phyloP scores from a whole-genome alignment of 306 rosid genomes.

The Quercus agrifolia region DNA sequence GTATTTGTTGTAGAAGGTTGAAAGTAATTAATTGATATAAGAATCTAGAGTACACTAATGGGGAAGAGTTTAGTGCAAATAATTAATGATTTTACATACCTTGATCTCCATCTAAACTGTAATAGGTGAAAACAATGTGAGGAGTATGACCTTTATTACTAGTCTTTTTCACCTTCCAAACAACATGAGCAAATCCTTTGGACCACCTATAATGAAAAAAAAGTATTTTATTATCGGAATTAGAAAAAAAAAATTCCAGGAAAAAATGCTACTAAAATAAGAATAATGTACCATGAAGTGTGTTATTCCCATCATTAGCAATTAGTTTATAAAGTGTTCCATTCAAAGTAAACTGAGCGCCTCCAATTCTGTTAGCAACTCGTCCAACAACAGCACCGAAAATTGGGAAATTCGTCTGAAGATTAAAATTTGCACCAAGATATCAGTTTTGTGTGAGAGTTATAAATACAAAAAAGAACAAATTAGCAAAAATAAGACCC shows the following conservation, averaged over 20 bases:
- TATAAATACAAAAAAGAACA: background rate
- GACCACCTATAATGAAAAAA: slow-evolving; percentile 43
- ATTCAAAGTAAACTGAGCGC: slow-evolving; percentile 65
- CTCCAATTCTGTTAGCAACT: slow-evolving; percentile 81
- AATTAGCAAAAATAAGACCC: background rate
- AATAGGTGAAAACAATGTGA: slow-evolving; percentile 57
- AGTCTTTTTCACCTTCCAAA: slow-evolving; percentile 61
- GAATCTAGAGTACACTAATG: background rate
- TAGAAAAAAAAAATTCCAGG: background rate
- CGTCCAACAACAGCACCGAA: slow-evolving; percentile 75
- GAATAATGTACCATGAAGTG: slow-evolving; percentile 64
- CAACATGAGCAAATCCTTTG: slow-evolving; percentile 74
- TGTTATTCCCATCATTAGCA: slow-evolving; percentile 69
- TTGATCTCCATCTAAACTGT: slow-evolving; percentile 76
- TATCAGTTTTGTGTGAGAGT: background rate
- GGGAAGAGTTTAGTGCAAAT: background rate
- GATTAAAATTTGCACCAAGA: background rate
- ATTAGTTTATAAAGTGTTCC: slow-evolving; percentile 60
- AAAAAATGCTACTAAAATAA: background rate
- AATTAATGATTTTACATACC: slow-evolving; percentile 32
- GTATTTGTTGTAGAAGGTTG: background rate
- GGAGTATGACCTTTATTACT: slow-evolving; percentile 44
- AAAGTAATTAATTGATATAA: background rate
- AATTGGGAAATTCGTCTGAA: slow-evolving; percentile 61
- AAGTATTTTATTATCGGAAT: background rate